Evolutionary conservation across 139 green algal species (phyloP).

Genomic region (Tetraselmis chui): DNA sequence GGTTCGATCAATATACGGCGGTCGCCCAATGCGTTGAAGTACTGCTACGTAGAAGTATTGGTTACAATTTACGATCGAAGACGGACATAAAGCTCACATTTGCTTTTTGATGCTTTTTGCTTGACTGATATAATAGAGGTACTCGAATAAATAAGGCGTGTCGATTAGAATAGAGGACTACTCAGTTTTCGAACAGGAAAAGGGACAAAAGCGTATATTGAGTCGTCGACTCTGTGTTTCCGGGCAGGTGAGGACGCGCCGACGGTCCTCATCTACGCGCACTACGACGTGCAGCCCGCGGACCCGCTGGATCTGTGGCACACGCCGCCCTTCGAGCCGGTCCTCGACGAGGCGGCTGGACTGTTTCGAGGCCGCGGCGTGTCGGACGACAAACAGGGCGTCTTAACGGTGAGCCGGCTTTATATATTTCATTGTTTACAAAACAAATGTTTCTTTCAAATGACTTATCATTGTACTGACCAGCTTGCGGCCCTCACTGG

Average conservation of each 20-base stretch:
- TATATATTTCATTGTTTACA: too few relatives aligned
- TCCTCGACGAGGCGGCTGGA: not conserved
- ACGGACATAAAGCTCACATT: too few relatives aligned
- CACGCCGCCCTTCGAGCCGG: conserved; percentile 37
- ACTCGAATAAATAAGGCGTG: too few relatives aligned
- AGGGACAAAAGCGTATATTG: too few relatives aligned
- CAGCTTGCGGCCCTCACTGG: too few relatives aligned
- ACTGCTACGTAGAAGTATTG: too few relatives aligned
- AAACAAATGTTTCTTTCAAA: too few relatives aligned
- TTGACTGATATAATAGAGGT: not conserved
- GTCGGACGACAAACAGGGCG: conserved; percentile 46
- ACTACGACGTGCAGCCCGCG: conserved; percentile 62
- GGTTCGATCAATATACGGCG: not conserved
- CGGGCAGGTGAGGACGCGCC: conserved; percentile 11
- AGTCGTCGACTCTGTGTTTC: not conserved
- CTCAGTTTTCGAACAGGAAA: too few relatives aligned
- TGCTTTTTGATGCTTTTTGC: not conserved
- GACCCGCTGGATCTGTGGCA: conserved; percentile 53
- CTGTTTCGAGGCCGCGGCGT: conserved; percentile 46
- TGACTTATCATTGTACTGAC: too few relatives aligned
- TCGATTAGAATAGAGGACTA: too few relatives aligned
- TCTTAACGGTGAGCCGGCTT: not conserved
- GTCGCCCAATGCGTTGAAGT: not conserved
- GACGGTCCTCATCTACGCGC: conserved; percentile 67
- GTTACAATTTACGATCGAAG: too few relatives aligned